Base-by-base conservation (phyloP, 805 yeast genomes). In the Lachancea cidri region DNA sequence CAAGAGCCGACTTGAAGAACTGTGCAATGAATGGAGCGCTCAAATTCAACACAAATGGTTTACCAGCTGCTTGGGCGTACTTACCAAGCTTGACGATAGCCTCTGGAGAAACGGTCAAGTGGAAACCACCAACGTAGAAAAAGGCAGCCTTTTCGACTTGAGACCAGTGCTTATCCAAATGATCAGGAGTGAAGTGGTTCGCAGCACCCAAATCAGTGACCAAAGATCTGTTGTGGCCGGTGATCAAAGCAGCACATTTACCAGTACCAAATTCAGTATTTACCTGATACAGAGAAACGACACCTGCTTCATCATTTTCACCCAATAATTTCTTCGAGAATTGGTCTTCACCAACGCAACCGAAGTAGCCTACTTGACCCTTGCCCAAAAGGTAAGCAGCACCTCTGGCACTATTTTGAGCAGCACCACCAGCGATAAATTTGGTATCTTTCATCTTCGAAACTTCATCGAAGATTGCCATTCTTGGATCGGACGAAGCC, bases 91-190 rank as follows among this genome's bases (percentile, higher is more conserved):
- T 79, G 54, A 76, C 73, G 59, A 93, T 93, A 43, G 98, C 97
- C 45, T 83, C 95, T 51, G 96, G 96, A 52, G 95, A 86, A 43
- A 93, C 99, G 43, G 99, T 93, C 70, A 93, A 76, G 68, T 93
- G 99, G 86, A 81, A 93, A n/a, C 99, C 99, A 58, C 98, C 98
- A 61, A 93, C 84, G 77, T 93, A 93, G 74, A 71, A 93, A 57
- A 72, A 74, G 64, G 80, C 73, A 46, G 91, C 98, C 38, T 70
- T 72, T 68, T 86, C 88, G 47, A 93, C 95, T 45, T 72, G 68
- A 50, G 70, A 70, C 96, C 97, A 89, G 76, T 89, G 86, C 60
- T 77, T 77, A 61, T 86, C 81, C 62, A 93, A 76, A 67, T 93
- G 98, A 44, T 77, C 77, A 38, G 91, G 82, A 60, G 83, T 84